A percentile compares a stretch with the other conserved stretches of the same genome.
Conservation (phyloP, 2,329 filamentous ascomycete genomes). For the Coleophoma eucalyptorum region DNA sequence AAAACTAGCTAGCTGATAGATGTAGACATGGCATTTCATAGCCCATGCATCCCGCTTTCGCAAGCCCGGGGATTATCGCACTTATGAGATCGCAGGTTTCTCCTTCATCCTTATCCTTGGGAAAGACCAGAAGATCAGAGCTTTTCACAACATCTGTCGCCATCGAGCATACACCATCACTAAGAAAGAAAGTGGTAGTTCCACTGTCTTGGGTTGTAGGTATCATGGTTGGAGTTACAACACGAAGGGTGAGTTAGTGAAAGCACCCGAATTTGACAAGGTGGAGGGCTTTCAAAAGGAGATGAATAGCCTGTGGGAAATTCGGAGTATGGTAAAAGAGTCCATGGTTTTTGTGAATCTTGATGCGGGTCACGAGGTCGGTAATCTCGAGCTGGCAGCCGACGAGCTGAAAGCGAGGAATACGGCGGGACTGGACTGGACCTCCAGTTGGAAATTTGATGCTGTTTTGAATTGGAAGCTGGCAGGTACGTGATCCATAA, state of each 20-base stretch:
- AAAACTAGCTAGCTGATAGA: neutral
- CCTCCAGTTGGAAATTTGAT: slow-evolving; percentile 20
- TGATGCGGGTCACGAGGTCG: slow-evolving; percentile 5
- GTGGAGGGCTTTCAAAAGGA: slow-evolving; percentile 21
- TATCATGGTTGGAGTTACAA: slow-evolving; percentile 28
- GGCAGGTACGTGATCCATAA: slow-evolving; percentile 12
- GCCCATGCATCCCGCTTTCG: slow-evolving; percentile 19
- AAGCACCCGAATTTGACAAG: slow-evolving; percentile 25
- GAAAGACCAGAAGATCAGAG: slow-evolving; percentile 19
- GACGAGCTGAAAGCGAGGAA: slow-evolving; percentile 3
- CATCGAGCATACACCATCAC: slow-evolving; percentile 25
- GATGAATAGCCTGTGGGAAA: slow-evolving; percentile 21
- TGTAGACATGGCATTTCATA: slow-evolving; percentile 21
- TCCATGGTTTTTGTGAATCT: slow-evolving; percentile 22
- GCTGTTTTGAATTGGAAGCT: slow-evolving; percentile 24
- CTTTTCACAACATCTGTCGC: slow-evolving; percentile 25
- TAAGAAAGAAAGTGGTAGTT: slow-evolving; percentile 22
- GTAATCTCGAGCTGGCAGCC: slow-evolving; percentile 1
- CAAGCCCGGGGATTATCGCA: slow-evolving; percentile 25
- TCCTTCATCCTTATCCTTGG: slow-evolving; percentile 23
- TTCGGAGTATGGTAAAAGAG: slow-evolving; percentile 11
- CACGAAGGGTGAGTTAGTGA: slow-evolving; percentile 21
- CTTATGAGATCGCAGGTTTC: slow-evolving; percentile 21
- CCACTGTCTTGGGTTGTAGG: slow-evolving; percentile 21
- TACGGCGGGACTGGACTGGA: slow-evolving; percentile 9